These are phyloP conservation scores for Debaryomyces subglobosus DNA, from an alignment of 1,139 yeast genomes.

Conservation along the genomic window DNA sequence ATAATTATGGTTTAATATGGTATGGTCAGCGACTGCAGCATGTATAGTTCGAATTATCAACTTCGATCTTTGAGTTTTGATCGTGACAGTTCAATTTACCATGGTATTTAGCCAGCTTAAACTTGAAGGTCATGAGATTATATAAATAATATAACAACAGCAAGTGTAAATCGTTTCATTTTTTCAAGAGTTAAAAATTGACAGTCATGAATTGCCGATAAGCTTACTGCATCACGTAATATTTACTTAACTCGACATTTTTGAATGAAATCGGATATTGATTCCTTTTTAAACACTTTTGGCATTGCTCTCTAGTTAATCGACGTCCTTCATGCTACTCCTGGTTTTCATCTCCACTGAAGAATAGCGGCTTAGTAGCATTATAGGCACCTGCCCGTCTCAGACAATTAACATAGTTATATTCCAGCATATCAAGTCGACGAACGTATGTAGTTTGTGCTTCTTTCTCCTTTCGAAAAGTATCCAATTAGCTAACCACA, in stretches of 20 bases:
- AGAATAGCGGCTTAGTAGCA: slow-evolving; percentile 2
- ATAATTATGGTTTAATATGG: slow-evolving; percentile 1
- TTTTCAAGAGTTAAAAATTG: background rate
- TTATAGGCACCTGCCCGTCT: too few relatives aligned
- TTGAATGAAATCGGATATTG: background rate
- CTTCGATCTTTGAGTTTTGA: background rate
- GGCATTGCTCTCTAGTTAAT: slow-evolving; percentile 2
- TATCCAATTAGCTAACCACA: too few relatives aligned
- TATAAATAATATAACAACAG: background rate
- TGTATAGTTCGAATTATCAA: background rate
- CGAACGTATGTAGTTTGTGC: too few relatives aligned
- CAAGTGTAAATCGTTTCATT: background rate
- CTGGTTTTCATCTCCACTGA: slow-evolving; percentile 10
- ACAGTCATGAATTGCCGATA: background rate
- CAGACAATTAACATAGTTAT: too few relatives aligned
- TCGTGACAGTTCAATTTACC: background rate
- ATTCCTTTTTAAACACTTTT: slow-evolving; percentile 4
- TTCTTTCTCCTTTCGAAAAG: too few relatives aligned
- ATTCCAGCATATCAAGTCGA: too few relatives aligned
- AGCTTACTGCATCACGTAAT: slow-evolving; percentile 3
- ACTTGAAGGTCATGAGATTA: too few relatives aligned
- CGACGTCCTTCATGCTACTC: slow-evolving; percentile 9
- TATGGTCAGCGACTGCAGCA: background rate
- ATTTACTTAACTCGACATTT: slow-evolving; percentile 1
- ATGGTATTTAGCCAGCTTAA: too few relatives aligned